phyloP scores from a whole-genome alignment of 2,329 filamentous ascomycete species.

The Colletotrichum echinochloae region DNA sequence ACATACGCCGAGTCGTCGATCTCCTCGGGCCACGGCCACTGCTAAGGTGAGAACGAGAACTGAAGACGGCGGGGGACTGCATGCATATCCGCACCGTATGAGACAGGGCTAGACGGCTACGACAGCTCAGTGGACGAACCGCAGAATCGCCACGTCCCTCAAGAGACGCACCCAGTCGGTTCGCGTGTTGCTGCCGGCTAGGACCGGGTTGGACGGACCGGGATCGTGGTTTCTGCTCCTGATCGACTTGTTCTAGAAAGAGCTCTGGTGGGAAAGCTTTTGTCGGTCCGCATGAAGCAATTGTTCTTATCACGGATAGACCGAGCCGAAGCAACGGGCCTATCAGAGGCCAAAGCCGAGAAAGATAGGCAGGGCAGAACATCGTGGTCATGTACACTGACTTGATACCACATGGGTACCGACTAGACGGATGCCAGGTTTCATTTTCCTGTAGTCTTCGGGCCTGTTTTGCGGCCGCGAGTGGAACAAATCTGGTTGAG shows the following conservation, averaged over 20 bases:
- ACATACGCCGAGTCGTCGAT: constrained; percentile 13
- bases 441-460: neutral
- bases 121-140: neutral
- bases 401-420: constrained; percentile 18
- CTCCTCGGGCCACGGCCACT: neutral
- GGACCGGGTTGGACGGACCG: neutral
- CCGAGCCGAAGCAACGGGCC: neutral
- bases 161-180: neutral
- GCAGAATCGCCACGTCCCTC: neutral
- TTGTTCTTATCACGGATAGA: constrained; percentile 1
- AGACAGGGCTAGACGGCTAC: neutral
- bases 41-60: neutral
- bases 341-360: neutral
- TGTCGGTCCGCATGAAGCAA: neutral
- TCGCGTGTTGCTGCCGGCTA: neutral
- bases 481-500: neutral
- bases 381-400: neutral
- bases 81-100: constrained; percentile 5
- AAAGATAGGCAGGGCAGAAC: neutral
- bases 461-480: neutral
- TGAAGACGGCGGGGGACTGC: neutral
- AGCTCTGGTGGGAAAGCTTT: no score
- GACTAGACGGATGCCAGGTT: neutral
- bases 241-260: neutral
- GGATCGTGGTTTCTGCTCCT: neutral